phyloP scores from a whole-genome alignment of 2,329 filamentous ascomycete genomes.

The Cryphonectria radicalis region DNA sequence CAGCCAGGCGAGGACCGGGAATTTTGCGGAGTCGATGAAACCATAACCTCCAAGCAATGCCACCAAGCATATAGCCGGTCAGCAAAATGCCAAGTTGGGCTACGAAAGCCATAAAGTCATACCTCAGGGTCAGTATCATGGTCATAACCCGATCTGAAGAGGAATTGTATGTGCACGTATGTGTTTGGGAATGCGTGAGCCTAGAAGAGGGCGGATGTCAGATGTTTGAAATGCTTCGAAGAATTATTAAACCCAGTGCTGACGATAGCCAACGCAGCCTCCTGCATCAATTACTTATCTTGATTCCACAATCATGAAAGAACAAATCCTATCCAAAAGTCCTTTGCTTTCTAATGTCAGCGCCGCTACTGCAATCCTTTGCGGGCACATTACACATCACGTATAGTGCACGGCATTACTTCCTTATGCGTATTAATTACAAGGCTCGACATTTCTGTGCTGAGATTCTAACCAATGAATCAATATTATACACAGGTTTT shows the following conservation, averaged over 20 bases:
- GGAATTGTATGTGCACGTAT: background rate
- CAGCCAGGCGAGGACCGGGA: conserved; percentile 9
- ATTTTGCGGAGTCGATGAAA: background rate
- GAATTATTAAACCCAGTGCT: background rate
- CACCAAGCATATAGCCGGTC: background rate
- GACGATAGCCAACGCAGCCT: no score
- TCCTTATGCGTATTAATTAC: background rate
- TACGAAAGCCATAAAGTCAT: background rate
- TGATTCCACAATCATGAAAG: background rate
- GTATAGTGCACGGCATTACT: background rate
- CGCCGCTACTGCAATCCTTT: background rate
- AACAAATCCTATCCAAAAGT: background rate
- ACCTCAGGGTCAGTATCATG: background rate
- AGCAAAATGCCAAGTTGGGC: background rate
- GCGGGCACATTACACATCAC: no score
- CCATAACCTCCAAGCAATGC: background rate
- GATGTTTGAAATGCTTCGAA: background rate
- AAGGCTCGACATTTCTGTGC: background rate
- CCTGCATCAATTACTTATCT: background rate
- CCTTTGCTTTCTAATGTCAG: background rate
- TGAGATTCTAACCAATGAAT: background rate
- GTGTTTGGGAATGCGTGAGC: background rate
- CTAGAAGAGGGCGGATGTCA: background rate
- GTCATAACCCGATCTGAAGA: background rate
- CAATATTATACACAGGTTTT: background rate